A percentile compares a stretch with the other conserved stretches of the same genome.
These are phyloP conservation scores for Monosiga brevicollis DNA, from an alignment of 78 protist genomes.

Conservation along the genomic window DNA sequence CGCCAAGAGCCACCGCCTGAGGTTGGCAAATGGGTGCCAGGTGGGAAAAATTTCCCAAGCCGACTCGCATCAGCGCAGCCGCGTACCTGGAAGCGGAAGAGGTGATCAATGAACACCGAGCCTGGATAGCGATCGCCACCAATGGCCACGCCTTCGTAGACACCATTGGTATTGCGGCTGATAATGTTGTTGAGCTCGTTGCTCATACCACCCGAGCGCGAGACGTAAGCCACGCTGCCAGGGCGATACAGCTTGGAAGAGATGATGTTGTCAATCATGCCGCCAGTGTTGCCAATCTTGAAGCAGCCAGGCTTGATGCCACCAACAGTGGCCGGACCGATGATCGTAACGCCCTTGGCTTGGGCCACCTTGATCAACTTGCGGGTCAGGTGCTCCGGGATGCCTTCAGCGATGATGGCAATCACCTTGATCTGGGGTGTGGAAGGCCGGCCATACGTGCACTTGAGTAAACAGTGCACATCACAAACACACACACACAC, in stretches of 20 bases:
- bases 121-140: constrained; percentile 92
- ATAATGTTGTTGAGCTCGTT: constrained; percentile 86
- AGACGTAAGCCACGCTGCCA: constrained; percentile 81
- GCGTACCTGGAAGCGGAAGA: constrained; percentile 39
- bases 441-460: constrained; percentile 14
- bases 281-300: constrained; percentile 86
- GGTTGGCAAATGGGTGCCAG: too few relatives aligned
- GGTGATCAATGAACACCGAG: constrained; percentile 67
- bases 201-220: constrained; percentile 78
- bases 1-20: too few relatives aligned
- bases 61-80: constrained; percentile 6
- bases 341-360: constrained; percentile 43
- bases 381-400: constrained; percentile 78
- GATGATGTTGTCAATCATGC: constrained; percentile 82
- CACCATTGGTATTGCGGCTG: constrained; percentile 75
- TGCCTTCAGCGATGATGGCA: constrained; percentile 84
- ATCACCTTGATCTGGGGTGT: constrained; percentile 34
- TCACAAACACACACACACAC: too few relatives aligned
- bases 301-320: constrained; percentile 87
- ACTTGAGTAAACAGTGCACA: too few relatives aligned
- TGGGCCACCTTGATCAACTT: constrained; percentile 43
- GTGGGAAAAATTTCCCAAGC: too few relatives aligned
- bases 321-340: constrained; percentile 96
- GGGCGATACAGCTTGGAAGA: constrained; percentile 82
- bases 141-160: constrained; percentile 85